A percentile compares a stretch with the other conserved stretches of the same genome.
Conservation (phyloP, 805 yeast genomes). For the Ogataea trehalophila region DNA sequence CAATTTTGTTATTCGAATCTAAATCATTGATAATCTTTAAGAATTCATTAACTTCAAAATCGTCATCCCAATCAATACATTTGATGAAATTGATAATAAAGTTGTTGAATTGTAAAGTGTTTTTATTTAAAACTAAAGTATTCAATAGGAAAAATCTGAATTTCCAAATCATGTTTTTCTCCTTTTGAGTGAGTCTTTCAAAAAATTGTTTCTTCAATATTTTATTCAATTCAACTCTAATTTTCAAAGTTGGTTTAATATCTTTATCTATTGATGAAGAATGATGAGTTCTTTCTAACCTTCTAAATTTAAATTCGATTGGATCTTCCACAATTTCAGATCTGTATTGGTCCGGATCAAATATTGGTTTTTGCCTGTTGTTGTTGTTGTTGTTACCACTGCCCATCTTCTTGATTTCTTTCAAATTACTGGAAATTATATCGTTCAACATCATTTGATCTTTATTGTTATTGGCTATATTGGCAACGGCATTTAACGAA, state of each 20-base stretch:
- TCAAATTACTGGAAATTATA: conserved; percentile 19
- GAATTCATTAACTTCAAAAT: conserved; percentile 73
- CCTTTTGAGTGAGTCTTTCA: conserved; percentile 72
- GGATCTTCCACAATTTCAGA: conserved; percentile 57
- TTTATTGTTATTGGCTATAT: conserved; percentile 12
- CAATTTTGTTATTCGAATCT: conserved; percentile 9
- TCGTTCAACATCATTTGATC: conserved; percentile 21
- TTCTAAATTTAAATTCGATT: conserved; percentile 80
- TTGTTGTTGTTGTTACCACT: conserved; percentile 26
- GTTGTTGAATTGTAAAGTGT: conserved; percentile 32
- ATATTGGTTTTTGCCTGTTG: conserved; percentile 24
- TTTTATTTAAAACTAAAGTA: conserved; percentile 35
- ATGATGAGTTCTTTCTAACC: conserved; percentile 78
- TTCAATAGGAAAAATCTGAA: conserved; percentile 77
- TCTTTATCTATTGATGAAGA: conserved; percentile 75
- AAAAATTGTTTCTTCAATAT: conserved; percentile 80
- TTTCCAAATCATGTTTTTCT: conserved; percentile 86
- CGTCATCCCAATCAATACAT: conserved; percentile 85
- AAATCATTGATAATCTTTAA: conserved; percentile 36
- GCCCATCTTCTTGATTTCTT: conserved; percentile 4
- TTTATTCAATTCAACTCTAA: conserved; percentile 64
- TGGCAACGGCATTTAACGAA: conserved; percentile 12
- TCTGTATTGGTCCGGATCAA: conserved; percentile 62
- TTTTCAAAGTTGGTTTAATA: conserved; percentile 80
- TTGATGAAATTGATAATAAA: conserved; percentile 63